Conservation (phyloP, 2,329 filamentous ascomycete species). For the Colletotrichum camelliae region DNA sequence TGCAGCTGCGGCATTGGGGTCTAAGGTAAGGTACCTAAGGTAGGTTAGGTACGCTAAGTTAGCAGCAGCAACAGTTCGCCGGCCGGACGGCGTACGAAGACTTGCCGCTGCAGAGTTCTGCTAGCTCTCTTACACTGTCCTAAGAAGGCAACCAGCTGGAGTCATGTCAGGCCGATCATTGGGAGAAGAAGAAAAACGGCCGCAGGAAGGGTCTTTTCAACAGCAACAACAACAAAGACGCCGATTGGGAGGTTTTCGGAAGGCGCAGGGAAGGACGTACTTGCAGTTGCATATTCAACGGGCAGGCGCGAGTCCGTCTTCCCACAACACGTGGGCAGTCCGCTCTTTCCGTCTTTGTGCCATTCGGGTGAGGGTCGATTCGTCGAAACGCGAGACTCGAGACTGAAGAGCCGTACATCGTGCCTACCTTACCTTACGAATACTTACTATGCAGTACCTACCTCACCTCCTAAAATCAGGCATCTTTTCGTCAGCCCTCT, state of each 20-base stretch:
- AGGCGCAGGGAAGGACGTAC: neutral
- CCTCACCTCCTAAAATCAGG: neutral
- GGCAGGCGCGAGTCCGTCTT: neutral
- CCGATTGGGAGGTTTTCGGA: neutral
- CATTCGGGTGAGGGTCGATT: neutral
- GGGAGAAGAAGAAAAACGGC: neutral
- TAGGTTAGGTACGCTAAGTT: neutral
- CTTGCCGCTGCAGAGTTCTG: neutral
- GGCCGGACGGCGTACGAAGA: neutral
- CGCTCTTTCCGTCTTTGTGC: neutral
- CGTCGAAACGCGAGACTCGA: neutral
- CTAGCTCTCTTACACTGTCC: neutral
- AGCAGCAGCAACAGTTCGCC: neutral
- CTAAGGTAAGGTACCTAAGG: no score
- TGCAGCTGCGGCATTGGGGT: neutral
- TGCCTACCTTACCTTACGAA: neutral
- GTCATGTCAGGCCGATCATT: slow-evolving; percentile 15
- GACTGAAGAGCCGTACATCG: neutral
- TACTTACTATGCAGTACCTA: neutral
- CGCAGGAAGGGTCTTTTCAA: neutral
- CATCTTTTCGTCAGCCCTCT: slow-evolving; percentile 2
- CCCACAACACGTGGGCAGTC: neutral
- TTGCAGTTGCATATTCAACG: neutral
- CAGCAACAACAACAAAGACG: neutral
- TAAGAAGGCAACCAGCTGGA: neutral